Conservation (phyloP, 202 grass and related monocot genomes). For the Digitaria exilis region DNA sequence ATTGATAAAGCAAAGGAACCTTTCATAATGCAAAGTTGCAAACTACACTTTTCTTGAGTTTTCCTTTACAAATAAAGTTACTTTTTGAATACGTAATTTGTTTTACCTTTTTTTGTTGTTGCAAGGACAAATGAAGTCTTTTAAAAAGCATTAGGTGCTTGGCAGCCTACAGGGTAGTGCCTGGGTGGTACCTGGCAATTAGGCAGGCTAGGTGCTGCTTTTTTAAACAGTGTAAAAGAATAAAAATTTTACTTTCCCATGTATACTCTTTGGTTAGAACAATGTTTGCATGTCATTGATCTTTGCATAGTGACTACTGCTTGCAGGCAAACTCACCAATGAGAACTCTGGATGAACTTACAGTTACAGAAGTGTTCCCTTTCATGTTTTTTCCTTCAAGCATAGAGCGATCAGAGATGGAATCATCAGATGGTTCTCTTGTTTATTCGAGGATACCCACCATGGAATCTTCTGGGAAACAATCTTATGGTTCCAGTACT, state of each 20-base stretch:
- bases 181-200: neutral
- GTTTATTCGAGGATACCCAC: constrained; percentile 52
- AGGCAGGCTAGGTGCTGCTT: neutral
- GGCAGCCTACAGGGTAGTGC: neutral
- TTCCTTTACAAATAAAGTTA: constrained; percentile 18
- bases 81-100: neutral
- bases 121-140: neutral
- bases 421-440: constrained; percentile 58
- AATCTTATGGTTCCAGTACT: constrained; percentile 40
- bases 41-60: constrained; percentile 8
- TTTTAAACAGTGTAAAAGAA: constrained; percentile 15
- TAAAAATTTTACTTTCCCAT: constrained; percentile 1
- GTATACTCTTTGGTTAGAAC: constrained; percentile 15
- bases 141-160: neutral
- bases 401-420: constrained; percentile 63
- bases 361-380: constrained; percentile 81
- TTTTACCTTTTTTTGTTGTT: neutral
- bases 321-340: constrained; percentile 89
- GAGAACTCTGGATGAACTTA: constrained; percentile 90
- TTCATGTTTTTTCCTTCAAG: constrained; percentile 87
- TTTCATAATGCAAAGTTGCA: constrained; percentile 7
- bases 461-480: constrained; percentile 52
- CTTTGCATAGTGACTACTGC: constrained; percentile 12
- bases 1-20: neutral
- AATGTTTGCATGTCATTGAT: constrained; percentile 20